Evolutionary conservation across 2,329 filamentous ascomycete genomes (phyloP).

Genomic region (Calonectria leucothoes): DNA sequence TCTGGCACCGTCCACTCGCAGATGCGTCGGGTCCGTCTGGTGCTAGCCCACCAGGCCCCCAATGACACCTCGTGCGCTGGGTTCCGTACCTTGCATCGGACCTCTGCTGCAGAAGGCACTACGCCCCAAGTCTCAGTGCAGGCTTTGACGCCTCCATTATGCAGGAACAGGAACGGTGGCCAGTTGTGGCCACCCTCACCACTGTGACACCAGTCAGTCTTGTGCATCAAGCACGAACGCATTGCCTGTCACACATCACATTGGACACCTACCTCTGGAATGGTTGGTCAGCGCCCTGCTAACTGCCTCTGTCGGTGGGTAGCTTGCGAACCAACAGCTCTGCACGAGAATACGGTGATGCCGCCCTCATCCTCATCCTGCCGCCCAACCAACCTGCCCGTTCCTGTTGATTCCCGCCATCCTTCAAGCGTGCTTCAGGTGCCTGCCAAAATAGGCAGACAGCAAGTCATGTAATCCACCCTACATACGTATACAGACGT

Average conservation of each 20-base stretch:
- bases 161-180: slow-evolving; percentile 43
- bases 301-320: neutral
- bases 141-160: slow-evolving; percentile 39
- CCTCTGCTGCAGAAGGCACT: slow-evolving; percentile 33
- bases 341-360: neutral
- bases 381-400: neutral
- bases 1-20: slow-evolving; percentile 22
- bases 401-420: slow-evolving; percentile 17
- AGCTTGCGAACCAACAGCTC: slow-evolving; percentile 4
- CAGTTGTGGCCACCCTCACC: slow-evolving; percentile 34
- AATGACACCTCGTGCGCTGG: slow-evolving; percentile 25
- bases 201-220: slow-evolving; percentile 24
- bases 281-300: neutral
- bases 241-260: slow-evolving; percentile 19
- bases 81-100: slow-evolving; percentile 43
- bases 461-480: slow-evolving; percentile 18
- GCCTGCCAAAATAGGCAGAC: slow-evolving; percentile 22
- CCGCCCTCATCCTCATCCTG: neutral
- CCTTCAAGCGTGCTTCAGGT: slow-evolving; percentile 10
- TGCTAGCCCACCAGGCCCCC: neutral
- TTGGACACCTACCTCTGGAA: neutral
- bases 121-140: slow-evolving; percentile 17
- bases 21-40: slow-evolving; percentile 10
- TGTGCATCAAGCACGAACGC: slow-evolving; percentile 23
- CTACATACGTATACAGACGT: neutral